phyloP scores from a whole-genome alignment of 495 filamentous ascomycete species.

The Xylaria intraflava region DNA sequence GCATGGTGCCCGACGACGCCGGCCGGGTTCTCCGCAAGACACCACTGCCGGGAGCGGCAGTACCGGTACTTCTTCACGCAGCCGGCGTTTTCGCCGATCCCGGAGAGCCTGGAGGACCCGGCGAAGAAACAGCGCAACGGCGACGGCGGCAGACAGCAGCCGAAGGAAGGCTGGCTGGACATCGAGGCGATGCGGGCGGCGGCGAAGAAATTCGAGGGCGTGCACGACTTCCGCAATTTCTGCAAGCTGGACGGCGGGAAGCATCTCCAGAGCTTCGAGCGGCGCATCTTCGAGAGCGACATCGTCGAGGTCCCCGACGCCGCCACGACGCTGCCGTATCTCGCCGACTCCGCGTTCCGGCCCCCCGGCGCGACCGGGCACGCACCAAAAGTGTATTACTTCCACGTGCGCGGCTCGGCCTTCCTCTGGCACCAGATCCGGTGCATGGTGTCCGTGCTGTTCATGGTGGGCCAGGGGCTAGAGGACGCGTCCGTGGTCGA shows the following conservation, averaged over 20 bases:
- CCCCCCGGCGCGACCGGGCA: neutral
- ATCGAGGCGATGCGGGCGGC: conserved; percentile 80
- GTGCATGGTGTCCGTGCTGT: conserved; percentile 80
- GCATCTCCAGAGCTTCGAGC: conserved; percentile 73
- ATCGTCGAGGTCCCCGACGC: conserved; percentile 59
- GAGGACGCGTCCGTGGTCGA: conserved; percentile 66
- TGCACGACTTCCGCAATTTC: conserved; percentile 95
- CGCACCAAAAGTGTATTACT: conserved; percentile 68
- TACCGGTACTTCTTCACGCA: conserved; percentile 98
- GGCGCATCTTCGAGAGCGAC: conserved; percentile 67
- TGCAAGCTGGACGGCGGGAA: conserved; percentile 85
- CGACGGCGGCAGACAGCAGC: conserved; percentile 15
- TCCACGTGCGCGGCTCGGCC: conserved; percentile 80
- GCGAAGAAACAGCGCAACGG: conserved; percentile 24
- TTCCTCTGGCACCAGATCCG: conserved; percentile 98
- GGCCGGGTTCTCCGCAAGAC: conserved; percentile 78
- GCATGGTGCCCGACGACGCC: conserved; percentile 89
- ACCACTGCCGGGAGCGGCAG: conserved; percentile 79
- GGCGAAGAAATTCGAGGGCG: conserved; percentile 68
- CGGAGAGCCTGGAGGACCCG: conserved; percentile 24
- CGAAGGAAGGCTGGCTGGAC: conserved; percentile 54
- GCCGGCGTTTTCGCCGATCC: conserved; percentile 66
- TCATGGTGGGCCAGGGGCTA: conserved; percentile 84
- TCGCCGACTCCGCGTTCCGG: conserved; percentile 23
- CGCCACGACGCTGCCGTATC: conserved; percentile 38